Percentiles rank a stretch among this genome's conserved stretches.
Conservation (phyloP, 2,329 filamentous ascomycete species). For the Calycina marina region DNA sequence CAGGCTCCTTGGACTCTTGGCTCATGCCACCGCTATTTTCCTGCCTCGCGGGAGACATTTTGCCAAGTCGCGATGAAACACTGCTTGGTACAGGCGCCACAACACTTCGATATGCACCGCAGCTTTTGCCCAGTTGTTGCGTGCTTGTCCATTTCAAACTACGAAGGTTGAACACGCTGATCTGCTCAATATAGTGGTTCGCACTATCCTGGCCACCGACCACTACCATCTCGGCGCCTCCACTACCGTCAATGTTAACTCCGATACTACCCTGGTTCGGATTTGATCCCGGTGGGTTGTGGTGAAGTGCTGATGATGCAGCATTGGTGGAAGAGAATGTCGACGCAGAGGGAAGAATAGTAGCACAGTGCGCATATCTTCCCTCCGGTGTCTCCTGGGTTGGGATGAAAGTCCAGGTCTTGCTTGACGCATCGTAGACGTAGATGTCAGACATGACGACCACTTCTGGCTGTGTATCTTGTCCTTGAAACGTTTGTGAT, state of each 20-base stretch:
- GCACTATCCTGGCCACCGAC: slow-evolving; percentile 91
- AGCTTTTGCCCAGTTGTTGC: slow-evolving; percentile 74
- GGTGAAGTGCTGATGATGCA: slow-evolving; percentile 72
- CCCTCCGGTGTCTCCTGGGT: slow-evolving; percentile 77
- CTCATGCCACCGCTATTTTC: slow-evolving; percentile 29
- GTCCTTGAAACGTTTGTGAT: slow-evolving; percentile 28
- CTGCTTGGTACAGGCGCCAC: slow-evolving; percentile 66
- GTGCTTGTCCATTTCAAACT: slow-evolving; percentile 94
- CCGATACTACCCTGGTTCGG: slow-evolving; percentile 81
- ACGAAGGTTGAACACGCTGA: slow-evolving; percentile 92
- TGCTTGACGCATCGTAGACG: slow-evolving; percentile 75
- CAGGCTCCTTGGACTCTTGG: slow-evolving; percentile 40
- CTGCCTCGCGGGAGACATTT: slow-evolving; percentile 26
- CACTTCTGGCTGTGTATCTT: slow-evolving; percentile 67
- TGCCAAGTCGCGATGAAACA: slow-evolving; percentile 51
- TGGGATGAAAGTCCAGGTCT: slow-evolving; percentile 72
- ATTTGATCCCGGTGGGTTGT: slow-evolving; percentile 71
- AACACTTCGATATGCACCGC: slow-evolving; percentile 90
- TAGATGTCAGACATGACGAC: slow-evolving; percentile 97
- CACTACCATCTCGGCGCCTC: slow-evolving; percentile 92
- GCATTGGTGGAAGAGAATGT: slow-evolving; percentile 74
- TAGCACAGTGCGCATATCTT: slow-evolving; percentile 91
- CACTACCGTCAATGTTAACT: slow-evolving; percentile 75
- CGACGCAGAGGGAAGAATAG: slow-evolving; percentile 77
- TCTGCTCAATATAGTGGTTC: slow-evolving; percentile 99